Percentiles rank a stretch among this genome's conserved stretches.
Evolutionary conservation across 139 green algal species (phyloP).

Genomic region (Chlorella sorokiniana): DNA sequence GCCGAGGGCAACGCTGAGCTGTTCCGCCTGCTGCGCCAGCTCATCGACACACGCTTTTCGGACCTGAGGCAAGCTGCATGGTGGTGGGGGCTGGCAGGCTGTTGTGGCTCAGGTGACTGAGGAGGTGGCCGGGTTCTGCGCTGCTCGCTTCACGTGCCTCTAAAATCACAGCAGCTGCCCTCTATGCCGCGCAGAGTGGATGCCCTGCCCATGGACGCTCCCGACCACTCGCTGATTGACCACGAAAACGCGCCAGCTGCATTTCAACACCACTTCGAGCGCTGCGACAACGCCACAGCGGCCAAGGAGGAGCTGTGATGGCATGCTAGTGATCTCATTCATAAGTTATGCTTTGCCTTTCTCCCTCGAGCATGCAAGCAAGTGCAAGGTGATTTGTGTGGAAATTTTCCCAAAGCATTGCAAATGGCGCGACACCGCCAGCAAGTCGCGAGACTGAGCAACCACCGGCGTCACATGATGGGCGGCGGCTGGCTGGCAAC

Average conservation of each 20-base stretch:
- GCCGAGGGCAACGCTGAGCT: slow-evolving; percentile 55
- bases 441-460: background rate
- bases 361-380: background rate
- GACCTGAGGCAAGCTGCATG: slow-evolving; percentile 48
- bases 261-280: slow-evolving; percentile 12
- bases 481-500: slow-evolving; percentile 57
- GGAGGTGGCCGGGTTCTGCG: too few relatives aligned
- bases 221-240: slow-evolving; percentile 30
- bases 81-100: background rate
- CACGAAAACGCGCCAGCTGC: background rate
- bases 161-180: background rate
- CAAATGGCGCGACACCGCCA: background rate
- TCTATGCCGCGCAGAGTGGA: slow-evolving; percentile 27
- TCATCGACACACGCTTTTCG: slow-evolving; percentile 50
- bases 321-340: background rate
- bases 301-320: slow-evolving; percentile 18
- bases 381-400: too few relatives aligned
- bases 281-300: background rate
- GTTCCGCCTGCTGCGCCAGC: slow-evolving; percentile 44
- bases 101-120: too few relatives aligned
- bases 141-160: too few relatives aligned
- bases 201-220: slow-evolving; percentile 32
- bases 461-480: slow-evolving; percentile 21
- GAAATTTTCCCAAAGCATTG: too few relatives aligned
- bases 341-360: background rate